phyloP scores from a whole-genome alignment of 1,139 yeast genomes.

The Kodamaea alishanica region DNA sequence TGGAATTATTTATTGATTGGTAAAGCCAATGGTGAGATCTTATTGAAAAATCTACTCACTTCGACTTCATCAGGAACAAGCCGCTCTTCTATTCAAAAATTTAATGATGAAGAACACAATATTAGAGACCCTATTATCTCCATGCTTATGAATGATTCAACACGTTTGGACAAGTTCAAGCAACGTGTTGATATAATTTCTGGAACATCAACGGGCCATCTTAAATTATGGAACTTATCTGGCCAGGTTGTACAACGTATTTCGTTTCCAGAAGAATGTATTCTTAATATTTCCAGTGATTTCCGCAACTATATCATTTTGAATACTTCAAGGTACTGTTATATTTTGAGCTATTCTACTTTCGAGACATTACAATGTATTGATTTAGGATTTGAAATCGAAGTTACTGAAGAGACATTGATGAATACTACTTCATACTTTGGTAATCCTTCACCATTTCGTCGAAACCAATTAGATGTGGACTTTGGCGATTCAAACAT shows the following conservation, averaged over 20 bases:
- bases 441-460: slow-evolving; percentile 8
- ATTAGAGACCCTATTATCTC: slow-evolving; percentile 16
- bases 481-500: slow-evolving; percentile 54
- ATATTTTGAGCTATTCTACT: slow-evolving; percentile 21
- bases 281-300: slow-evolving; percentile 29
- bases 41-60: slow-evolving; percentile 31
- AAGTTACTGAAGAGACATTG: slow-evolving; percentile 9
- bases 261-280: slow-evolving; percentile 16
- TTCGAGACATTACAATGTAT: slow-evolving; percentile 12
- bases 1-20: slow-evolving; percentile 37
- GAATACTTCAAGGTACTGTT: slow-evolving; percentile 18
- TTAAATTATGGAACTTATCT: slow-evolving; percentile 27
- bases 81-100: slow-evolving; percentile 19
- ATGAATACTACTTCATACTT: slow-evolving; percentile 6
- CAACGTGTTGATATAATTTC: slow-evolving; percentile 26
- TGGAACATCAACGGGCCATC: slow-evolving; percentile 23
- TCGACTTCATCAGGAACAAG: slow-evolving; percentile 31
- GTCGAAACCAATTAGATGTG: slow-evolving; percentile 28
- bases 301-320: slow-evolving; percentile 27
- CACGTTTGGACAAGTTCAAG: slow-evolving; percentile 23
- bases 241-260: slow-evolving; percentile 21
- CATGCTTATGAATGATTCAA: slow-evolving; percentile 20
- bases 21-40: slow-evolving; percentile 27
- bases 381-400: slow-evolving; percentile 14
- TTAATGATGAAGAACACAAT: slow-evolving; percentile 12